Percentiles rank a stretch among this genome's conserved stretches.
phyloP scores from a whole-genome alignment of 805 yeast genomes.

The Candida golubevii region DNA sequence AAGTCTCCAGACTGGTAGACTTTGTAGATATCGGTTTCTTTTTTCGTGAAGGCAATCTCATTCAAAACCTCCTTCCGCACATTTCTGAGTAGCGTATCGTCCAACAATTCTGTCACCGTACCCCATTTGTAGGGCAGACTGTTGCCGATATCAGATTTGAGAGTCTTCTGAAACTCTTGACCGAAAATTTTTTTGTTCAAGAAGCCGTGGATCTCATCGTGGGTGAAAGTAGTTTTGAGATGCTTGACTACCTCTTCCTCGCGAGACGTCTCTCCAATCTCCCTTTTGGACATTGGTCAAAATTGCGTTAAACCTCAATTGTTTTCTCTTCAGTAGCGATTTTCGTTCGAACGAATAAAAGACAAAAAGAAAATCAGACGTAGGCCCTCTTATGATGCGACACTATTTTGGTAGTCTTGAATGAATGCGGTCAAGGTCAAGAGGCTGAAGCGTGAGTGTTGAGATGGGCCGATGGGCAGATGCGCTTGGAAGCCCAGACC shows the following conservation, averaged over 20 bases:
- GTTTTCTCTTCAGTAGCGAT: too few relatives aligned
- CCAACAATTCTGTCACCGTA: slow-evolving; percentile 63
- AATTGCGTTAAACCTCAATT: neutral
- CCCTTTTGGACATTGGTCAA: slow-evolving; percentile 13
- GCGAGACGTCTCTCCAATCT: neutral
- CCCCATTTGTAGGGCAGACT: slow-evolving; percentile 92
- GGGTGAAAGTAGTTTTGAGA: slow-evolving; percentile 17
- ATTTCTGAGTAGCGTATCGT: slow-evolving; percentile 69
- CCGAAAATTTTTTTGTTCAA: slow-evolving; percentile 51
- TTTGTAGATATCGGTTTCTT: slow-evolving; percentile 96
- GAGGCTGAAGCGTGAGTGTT: too few relatives aligned
- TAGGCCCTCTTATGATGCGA: too few relatives aligned
- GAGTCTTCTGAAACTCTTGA: slow-evolving; percentile 30
- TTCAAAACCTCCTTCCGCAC: slow-evolving; percentile 82
- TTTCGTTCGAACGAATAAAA: neutral
- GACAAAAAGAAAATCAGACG: too few relatives aligned
- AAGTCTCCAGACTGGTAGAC: slow-evolving; percentile 87
- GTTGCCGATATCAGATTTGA: slow-evolving; percentile 42
- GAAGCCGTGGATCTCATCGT: slow-evolving; percentile 35
- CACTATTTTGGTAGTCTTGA: too few relatives aligned
- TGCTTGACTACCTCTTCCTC: slow-evolving; percentile 2
- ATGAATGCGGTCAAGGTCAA: too few relatives aligned
- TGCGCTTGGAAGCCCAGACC: too few relatives aligned
- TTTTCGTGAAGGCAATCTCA: slow-evolving; percentile 85
- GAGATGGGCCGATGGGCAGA: too few relatives aligned